Base-by-base conservation (phyloP, 495 filamentous ascomycete genomes). In the Lepidopterella palustris region DNA sequence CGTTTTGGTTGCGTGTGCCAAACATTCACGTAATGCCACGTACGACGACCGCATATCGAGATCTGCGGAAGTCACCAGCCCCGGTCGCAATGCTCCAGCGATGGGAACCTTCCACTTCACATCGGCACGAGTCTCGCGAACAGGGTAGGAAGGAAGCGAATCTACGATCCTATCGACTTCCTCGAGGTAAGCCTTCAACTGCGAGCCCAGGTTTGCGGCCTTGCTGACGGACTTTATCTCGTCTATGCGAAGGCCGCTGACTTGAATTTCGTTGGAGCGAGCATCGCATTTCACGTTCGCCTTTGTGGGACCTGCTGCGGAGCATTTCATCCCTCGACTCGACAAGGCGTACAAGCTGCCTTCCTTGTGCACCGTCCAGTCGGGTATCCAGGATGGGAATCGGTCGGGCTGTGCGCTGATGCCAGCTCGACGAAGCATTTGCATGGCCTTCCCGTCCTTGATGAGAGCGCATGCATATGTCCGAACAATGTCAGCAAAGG, bases 321-420 rank as follows among this genome's bases (percentile, higher is more conserved):
- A 4, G 24, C 32, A 47, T 5, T 5, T 57, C 6, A 47, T 24
- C n/a, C 54, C 39, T 5, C 54, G 13, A 5, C 20, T 10, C 3
- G 54, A 57, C 3, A 35, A 45, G 10, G 45, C 54, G 39, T 47
- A 47, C 13, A 57, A 13, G 47, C 54, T 45, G 21, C 18, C 9
- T 18, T 31, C 20, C 24, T 21, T 20, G 5, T 3, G 26, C 5
- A 47, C 39, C 4, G 54, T 57, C 56, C 56, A 59, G 48, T 59
- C 27, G n/a, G 56, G 56, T 10, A 59, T 53, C 56, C 56, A 59
- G 18, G 56, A 59, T 20, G 56, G 20, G n/a, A 59, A 53, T 20
- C 24, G 6, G 3, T 29, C 13, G 27, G 45, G 10, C 15, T 52
- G 45, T 8, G 6, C 9, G 5, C 10, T 23, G 3, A 59, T 3